These are phyloP conservation scores for Botrytis deweyae DNA, from an alignment of 2,329 filamentous ascomycete species.

Conservation along the genomic window DNA sequence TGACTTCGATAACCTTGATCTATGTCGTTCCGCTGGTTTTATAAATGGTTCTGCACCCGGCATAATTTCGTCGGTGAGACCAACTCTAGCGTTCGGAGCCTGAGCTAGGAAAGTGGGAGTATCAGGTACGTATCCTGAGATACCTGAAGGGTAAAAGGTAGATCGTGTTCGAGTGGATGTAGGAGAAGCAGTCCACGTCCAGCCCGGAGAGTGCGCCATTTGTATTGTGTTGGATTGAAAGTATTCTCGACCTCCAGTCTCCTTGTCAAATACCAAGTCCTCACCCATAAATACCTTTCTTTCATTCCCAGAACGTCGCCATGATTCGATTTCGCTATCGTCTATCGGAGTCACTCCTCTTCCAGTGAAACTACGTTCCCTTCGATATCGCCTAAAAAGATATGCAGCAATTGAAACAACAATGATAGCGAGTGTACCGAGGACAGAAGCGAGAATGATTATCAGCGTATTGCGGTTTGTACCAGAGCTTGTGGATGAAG, in stretches of 20 bases:
- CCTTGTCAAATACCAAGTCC: slow-evolving; percentile 14
- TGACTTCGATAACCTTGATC: slow-evolving; percentile 53
- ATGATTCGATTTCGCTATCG: slow-evolving; percentile 65
- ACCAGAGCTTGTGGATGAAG: slow-evolving; percentile 25
- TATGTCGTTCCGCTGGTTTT: slow-evolving; percentile 51
- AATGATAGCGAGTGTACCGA: slow-evolving; percentile 34
- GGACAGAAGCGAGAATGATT: slow-evolving; percentile 34
- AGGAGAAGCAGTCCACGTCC: slow-evolving; percentile 34
- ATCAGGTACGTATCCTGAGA: slow-evolving; percentile 34
- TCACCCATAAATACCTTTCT: slow-evolving; percentile 9
- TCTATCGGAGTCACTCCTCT: slow-evolving; percentile 61
- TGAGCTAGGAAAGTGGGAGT: slow-evolving; percentile 53
- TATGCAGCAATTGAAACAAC: slow-evolving; percentile 29
- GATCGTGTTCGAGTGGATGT: slow-evolving; percentile 27
- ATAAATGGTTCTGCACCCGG: slow-evolving; percentile 62
- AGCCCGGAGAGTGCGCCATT: slow-evolving; percentile 28
- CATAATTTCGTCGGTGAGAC: slow-evolving; percentile 60
- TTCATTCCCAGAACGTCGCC: slow-evolving; percentile 42
- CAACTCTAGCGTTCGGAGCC: slow-evolving; percentile 61
- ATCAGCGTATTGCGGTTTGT: slow-evolving; percentile 27
- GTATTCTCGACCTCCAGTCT: slow-evolving; percentile 12
- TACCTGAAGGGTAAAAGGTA: slow-evolving; percentile 32
- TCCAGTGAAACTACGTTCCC: slow-evolving; percentile 45
- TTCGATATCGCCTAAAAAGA: slow-evolving; percentile 31
- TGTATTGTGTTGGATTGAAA: slow-evolving; percentile 16